Evolutionary conservation across 192 early-diverging fungal genomes (phyloP), one percentile per base, ranked within the genome.

Genomic region (Coemansia biformis): DNA sequence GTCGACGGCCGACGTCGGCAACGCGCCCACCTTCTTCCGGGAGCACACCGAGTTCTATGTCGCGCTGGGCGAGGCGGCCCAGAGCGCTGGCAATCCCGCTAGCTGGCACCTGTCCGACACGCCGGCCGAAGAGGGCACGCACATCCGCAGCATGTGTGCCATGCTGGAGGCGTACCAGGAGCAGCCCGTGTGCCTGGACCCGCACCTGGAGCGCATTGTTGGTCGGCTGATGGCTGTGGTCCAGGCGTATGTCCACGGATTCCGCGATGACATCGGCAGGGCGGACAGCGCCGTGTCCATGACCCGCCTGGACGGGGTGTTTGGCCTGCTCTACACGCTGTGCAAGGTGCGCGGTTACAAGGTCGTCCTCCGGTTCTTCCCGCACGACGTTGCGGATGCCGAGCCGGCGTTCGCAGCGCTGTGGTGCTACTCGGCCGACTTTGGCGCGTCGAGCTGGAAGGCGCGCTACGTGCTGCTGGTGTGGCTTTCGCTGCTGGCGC

Each of bases 401-500:
- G 94, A 96, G 55, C 92, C 92, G 0, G 78, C 82, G n/a, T 80
- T 93, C 53, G 75, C 75, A n/a, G 82, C 89, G 38, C 59, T 91
- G 8, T 60, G 72, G 59, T 33, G 19, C 16, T 45, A 54, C 31
- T 39, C 58, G 11, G 17, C 38, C 39, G 18, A 48, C 18, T 36
- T 21, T 15, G 18, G 33, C 7, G 23, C 26, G 12, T 54, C 60
- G 7, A 39, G 35, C 32, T 99, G 96, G 96, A 82, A 85, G 19
- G 78, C 79, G 1, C 81, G 90, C 12, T 98, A 90, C 50, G 64
- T 93, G 13, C 66, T 87, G 13, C 57, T 95, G 17, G 78, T 99
- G 11, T 97, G 94, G 93, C 71, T 98, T 12, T 94, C 93, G 8
- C 78, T 96, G n/a, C 78, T 97, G 59, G 82, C 81, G 40, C 95